Evolutionary conservation across 345 rosid genomes (phyloP), one percentile per base, ranked within the genome.

Genomic region (Heritiera fomes): DNA sequence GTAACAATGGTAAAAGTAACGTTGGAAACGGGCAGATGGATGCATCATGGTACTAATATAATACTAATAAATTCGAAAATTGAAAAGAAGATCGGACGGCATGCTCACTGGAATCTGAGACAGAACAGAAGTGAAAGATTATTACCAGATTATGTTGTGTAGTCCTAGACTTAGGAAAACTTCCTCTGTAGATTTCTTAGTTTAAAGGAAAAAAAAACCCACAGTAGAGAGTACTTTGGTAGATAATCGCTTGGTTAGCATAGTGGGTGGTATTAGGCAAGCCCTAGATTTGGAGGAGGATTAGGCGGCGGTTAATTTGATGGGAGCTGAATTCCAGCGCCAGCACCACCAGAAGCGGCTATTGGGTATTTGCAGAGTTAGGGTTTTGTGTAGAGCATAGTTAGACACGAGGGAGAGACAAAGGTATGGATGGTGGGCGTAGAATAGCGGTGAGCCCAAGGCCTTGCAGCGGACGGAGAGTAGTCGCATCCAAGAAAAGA

Each of bases 381-480:
- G 71, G 40, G 49, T 76, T 76, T 43, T 43, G 15, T 17, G 43
- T 9, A 30, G 28, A 17, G 63, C 17, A 56, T 15, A 56, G 74
- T 43, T 62, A 10, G 23, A 52, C 52, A 30, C 61, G 17, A 7
- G 50, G 52, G 69, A 70, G 72, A 74, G 38, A 18, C 62, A 49
- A 60, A 69, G 77, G 4, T 59, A 79, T 75, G 82, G 71, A 79
- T 80, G 87, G 90, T 73, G 86, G 90, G 82, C 81, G 88, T 85
- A 87, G 89, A 76, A 86, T 89, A 76, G 82, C 88, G 63, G 86
- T 71, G 56, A 89, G 87, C 78, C 91, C 91, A 52, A 83, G 90
- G 67, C 91, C 95, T 63, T 87, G 95, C 79, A 87, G 79, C 49
- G 94, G 89, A 1, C 83, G 87, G 75, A 78, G 95, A 71, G 83